Evolutionary conservation across 129 eudicot species (phyloP).

Genomic region (Kitagawia praeruptora): DNA sequence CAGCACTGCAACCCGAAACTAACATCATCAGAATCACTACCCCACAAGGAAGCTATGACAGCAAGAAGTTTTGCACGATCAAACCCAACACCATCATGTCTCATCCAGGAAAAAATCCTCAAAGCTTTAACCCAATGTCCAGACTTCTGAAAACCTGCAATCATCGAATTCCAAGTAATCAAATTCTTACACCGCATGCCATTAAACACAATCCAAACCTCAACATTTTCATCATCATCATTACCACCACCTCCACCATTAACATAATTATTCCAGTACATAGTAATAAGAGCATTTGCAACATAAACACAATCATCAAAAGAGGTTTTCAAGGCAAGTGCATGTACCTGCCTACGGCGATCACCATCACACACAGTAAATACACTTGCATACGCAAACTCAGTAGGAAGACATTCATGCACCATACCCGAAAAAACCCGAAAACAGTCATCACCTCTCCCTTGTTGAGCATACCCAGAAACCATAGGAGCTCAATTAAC

Average conservation of each 20-base stretch:
- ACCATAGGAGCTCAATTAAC: too few species aligned
- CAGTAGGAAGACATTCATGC: slow-evolving; percentile 36
- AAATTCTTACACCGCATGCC: slow-evolving; percentile 27
- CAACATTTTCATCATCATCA: slow-evolving; percentile 12
- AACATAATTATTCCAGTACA: slow-evolving; percentile 42
- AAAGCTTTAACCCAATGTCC: slow-evolving; percentile 43
- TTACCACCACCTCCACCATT: slow-evolving; percentile 10
- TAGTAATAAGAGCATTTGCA: slow-evolving; percentile 57
- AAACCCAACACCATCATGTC: slow-evolving; percentile 37
- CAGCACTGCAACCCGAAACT: slow-evolving; percentile 26
- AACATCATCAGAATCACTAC: slow-evolving; percentile 4
- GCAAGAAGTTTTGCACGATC: slow-evolving; percentile 65
- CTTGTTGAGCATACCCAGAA: slow-evolving; percentile 50
- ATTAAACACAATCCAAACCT: slow-evolving; percentile 52
- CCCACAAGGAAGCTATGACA: slow-evolving; percentile 42
- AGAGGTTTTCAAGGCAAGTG: slow-evolving; percentile 40
- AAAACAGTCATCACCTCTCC: slow-evolving; percentile 24
- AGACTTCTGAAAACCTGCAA: slow-evolving; percentile 42
- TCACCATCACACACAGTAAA: slow-evolving; percentile 40
- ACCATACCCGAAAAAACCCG: slow-evolving; percentile 41
- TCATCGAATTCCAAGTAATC: slow-evolving; percentile 68
- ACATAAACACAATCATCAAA: slow-evolving; percentile 54
- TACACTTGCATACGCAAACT: slow-evolving; percentile 58
- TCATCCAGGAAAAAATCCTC: slow-evolving; percentile 33
- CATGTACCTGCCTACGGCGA: slow-evolving; percentile 62